phyloP scores from a whole-genome alignment of 345 rosid species.

The Murraya paniculata region DNA sequence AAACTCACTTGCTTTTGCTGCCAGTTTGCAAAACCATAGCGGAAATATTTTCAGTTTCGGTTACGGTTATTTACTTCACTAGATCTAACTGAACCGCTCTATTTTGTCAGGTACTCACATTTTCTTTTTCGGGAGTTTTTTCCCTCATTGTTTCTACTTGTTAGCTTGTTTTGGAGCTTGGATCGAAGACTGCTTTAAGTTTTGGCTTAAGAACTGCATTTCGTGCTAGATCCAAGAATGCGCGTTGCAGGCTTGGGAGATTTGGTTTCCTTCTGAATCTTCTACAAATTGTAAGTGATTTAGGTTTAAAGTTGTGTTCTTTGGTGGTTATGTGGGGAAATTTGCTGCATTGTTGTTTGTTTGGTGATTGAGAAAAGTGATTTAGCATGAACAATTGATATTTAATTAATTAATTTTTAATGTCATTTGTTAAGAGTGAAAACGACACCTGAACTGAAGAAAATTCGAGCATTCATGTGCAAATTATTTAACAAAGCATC shows the following conservation, averaged over 20 bases:
- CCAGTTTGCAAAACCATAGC: slow-evolving; percentile 12
- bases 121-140: not conserved
- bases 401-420: not conserved
- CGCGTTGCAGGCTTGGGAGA: not conserved
- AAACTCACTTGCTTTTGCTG: not conserved
- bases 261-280: not conserved
- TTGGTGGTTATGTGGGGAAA: slow-evolving; percentile 3
- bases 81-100: slow-evolving; percentile 21
- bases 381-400: not conserved
- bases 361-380: slow-evolving; percentile 25
- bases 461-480: not conserved
- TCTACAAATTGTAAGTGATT: slow-evolving; percentile 6
- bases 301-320: not conserved
- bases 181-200: slow-evolving; percentile 15
- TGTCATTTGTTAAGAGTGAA: slow-evolving; percentile 12
- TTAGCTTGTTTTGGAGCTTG: not conserved
- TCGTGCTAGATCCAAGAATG: slow-evolving; percentile 23
- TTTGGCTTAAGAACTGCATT: slow-evolving; percentile 21
- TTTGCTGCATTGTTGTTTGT: slow-evolving; percentile 11
- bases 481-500: not conserved
- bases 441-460: slow-evolving; percentile 24
- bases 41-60: slow-evolving; percentile 5
- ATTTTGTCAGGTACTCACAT: slow-evolving; percentile 6
- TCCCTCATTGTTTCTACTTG: not conserved
- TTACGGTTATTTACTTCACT: not conserved